Percentiles rank a stretch among this genome's conserved stretches.
Evolutionary conservation across 768 basidiomycete species (phyloP).

Genomic region (Pisolithus microcarpus): DNA sequence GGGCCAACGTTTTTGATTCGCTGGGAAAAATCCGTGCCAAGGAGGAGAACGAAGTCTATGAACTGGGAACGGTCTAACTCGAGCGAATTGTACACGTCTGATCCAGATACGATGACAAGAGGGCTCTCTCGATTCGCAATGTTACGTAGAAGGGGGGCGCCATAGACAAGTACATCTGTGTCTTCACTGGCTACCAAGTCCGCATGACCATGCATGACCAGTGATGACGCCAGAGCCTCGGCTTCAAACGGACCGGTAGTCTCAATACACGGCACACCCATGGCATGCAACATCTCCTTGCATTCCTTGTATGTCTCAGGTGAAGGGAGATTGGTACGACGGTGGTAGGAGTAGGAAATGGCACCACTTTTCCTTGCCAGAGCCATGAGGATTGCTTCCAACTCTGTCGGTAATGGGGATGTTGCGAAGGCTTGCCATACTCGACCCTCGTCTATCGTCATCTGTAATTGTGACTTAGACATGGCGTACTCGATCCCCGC

Average conservation of each 20-base stretch:
- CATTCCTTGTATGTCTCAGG: constrained; percentile 61
- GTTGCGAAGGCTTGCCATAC: constrained; percentile 46
- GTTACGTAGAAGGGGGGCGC: constrained; percentile 75
- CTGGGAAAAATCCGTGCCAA: constrained; percentile 87
- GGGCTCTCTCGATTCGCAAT: constrained; percentile 55
- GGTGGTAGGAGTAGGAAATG: constrained; percentile 59
- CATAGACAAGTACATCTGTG: constrained; percentile 79
- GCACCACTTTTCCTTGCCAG: constrained; percentile 46
- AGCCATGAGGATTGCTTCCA: constrained; percentile 17
- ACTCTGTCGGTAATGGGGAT: constrained; percentile 10
- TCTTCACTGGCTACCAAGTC: constrained; percentile 92
- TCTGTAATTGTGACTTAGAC: constrained; percentile 56
- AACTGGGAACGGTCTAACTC: constrained; percentile 51
- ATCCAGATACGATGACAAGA: constrained; percentile 57
- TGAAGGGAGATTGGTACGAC: constrained; percentile 57
- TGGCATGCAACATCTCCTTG: constrained; percentile 59
- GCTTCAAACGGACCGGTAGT: constrained; percentile 68
- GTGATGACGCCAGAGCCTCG: constrained; percentile 75
- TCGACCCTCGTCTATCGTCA: constrained; percentile 52
- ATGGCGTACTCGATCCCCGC: constrained; percentile 39
- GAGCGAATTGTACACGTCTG: constrained; percentile 51
- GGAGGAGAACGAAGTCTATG: constrained; percentile 79
- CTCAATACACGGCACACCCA: constrained; percentile 80
- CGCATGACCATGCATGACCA: constrained; percentile 67
- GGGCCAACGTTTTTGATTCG: constrained; percentile 83